Evolutionary conservation across 1,284 basidiomycete species (phyloP), one percentile per base, ranked within the genome.

Genomic region (Cutaneotrichosporon spelunceum): DNA sequence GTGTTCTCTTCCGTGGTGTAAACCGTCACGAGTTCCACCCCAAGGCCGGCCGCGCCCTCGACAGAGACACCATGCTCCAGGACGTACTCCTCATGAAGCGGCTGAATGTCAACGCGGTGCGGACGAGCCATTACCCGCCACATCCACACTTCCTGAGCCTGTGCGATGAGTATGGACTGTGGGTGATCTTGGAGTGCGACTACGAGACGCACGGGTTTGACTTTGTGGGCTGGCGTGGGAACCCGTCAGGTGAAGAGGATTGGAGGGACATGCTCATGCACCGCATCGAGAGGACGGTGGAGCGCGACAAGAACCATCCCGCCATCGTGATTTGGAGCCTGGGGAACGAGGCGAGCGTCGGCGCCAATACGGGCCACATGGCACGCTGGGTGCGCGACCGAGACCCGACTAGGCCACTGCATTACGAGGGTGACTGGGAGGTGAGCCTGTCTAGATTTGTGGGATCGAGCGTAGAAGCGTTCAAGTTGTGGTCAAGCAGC

Each of bases 281-380:
- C 49, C 66, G 69, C 16, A 47, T 55, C 4, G 26, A 61, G 50
- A 54, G 69, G 26, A 64, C 63, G 48, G 56, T 69, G 4, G 65
- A 69, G 60, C 64, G 69, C 7, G 69, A 71, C 63, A 71, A 71
- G 66, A 71, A 71, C 49, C 68, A 69, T 55, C 61, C 68, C 1
- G 64, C 63, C 8, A 56, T 71, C 42, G 59, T 71, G 48, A 66
- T 71, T 36, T 71, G 69, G 68, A 64, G 63, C 4, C 59, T 71
- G 5, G 69, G 69, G n/a, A 71, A 71, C 55, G 69, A 71, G 57
- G 65, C 63, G 4, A 62, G 62, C n/a, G 21, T 55, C 4, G 69
- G 68, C 2, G 14, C n/a, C n/a, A 71, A 71, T 54, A 64, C 64
- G 19, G 66, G 63, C 8, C 56, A 54, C 57, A 71, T 71, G 69